Conservation (phyloP, 2,329 filamentous ascomycete genomes). For the Leptographium flavum region DNA sequence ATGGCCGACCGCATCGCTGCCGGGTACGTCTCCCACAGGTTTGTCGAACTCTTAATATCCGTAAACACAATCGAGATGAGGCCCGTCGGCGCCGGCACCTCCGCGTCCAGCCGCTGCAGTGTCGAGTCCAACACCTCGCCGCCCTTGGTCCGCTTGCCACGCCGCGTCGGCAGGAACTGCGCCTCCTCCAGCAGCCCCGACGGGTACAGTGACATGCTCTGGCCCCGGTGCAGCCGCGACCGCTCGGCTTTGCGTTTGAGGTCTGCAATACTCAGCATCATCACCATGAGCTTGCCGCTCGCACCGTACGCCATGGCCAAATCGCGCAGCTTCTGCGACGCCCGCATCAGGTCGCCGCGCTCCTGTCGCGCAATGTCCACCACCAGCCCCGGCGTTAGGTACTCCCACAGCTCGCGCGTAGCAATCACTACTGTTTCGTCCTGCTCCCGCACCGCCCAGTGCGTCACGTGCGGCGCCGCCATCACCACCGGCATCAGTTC, state of each 20-base stretch:
- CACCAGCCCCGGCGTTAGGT: constrained; percentile 74
- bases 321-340: constrained; percentile 86
- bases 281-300: constrained; percentile 93
- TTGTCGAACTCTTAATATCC: constrained; percentile 96
- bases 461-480: constrained; percentile 71
- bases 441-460: constrained; percentile 66
- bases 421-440: constrained; percentile 91
- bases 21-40: constrained; percentile 89
- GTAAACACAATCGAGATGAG: constrained; percentile 93
- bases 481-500: constrained; percentile 86
- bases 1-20: constrained; percentile 94
- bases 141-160: constrained; percentile 49
- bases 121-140: constrained; percentile 70
- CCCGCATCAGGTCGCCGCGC: constrained; percentile 81
- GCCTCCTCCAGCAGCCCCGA: constrained; percentile 59
- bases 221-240: constrained; percentile 56
- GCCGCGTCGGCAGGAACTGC: constrained; percentile 35
- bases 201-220: constrained; percentile 75
- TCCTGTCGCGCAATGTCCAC: constrained; percentile 85
- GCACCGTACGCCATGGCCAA: constrained; percentile 92
- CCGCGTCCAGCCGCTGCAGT: constrained; percentile 71
- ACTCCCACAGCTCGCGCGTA: constrained; percentile 90
- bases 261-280: constrained; percentile 90
- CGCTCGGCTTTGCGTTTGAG: constrained; percentile 70
- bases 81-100: constrained; percentile 81